Percentiles rank a stretch among this genome's conserved stretches.
Evolutionary conservation across 805 yeast species (phyloP).

Genomic region (Ascoidea rubescens): DNA sequence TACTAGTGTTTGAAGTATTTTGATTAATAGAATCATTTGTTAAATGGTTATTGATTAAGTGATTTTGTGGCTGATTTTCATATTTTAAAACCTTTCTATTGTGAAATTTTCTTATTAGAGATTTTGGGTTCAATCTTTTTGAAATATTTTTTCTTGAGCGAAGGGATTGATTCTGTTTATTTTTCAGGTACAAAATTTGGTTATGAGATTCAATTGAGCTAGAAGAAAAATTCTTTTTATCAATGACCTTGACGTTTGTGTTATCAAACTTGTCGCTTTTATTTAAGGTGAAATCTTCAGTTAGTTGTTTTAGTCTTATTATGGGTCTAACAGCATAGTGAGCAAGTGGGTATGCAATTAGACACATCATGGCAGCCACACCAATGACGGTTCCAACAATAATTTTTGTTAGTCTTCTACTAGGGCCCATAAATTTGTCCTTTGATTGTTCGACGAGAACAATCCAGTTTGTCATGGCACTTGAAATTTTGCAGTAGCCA

Average conservation of each 20-base stretch:
- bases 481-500: constrained; percentile 29
- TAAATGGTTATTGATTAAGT: no score
- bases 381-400: constrained; percentile 71
- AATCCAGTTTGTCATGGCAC: constrained; percentile 44
- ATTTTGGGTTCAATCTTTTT: no score
- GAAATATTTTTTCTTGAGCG: no score
- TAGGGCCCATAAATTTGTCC: constrained; percentile 46
- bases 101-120: no score
- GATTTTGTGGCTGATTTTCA: no score
- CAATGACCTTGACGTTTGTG: neutral
- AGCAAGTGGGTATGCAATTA: constrained; percentile 72
- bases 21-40: no score
- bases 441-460: constrained; percentile 56
- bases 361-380: constrained; percentile 57
- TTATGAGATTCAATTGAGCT: no score
- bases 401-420: constrained; percentile 45
- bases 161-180: no score
- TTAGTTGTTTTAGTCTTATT: constrained; percentile 63
- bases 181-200: no score
- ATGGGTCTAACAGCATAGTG: constrained; percentile 80
- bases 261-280: constrained; percentile 14
- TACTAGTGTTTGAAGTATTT: no score
- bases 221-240: neutral
- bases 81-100: no score
- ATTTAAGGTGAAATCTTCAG: constrained; percentile 34